phyloP scores from a whole-genome alignment of 257 asterid genomes.

The Penstemon davidsonii region DNA sequence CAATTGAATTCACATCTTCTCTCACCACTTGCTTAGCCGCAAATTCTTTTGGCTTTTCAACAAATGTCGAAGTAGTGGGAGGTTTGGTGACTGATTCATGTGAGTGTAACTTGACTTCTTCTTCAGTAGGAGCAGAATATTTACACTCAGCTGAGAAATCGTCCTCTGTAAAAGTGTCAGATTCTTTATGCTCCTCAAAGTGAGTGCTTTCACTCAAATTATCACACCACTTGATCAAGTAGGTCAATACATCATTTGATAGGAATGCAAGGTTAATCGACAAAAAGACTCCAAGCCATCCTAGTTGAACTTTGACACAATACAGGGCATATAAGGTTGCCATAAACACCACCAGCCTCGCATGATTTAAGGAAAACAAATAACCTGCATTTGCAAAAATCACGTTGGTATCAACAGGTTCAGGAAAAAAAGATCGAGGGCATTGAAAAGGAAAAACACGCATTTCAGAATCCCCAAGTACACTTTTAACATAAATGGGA shows the following conservation, averaged over 20 bases:
- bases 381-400: constrained; percentile 63
- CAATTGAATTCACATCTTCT: constrained; percentile 62
- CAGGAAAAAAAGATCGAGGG: constrained; percentile 24
- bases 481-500: neutral
- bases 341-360: constrained; percentile 86
- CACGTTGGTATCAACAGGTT: constrained; percentile 31
- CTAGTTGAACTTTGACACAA: constrained; percentile 77
- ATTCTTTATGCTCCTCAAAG: constrained; percentile 62
- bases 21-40: constrained; percentile 55
- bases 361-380: constrained; percentile 89
- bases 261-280: constrained; percentile 87
- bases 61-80: constrained; percentile 49
- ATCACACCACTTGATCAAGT: constrained; percentile 86
- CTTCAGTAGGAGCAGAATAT: constrained; percentile 59
- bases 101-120: constrained; percentile 59
- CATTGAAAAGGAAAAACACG: constrained; percentile 9
- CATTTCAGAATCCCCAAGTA: neutral
- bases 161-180: constrained; percentile 64
- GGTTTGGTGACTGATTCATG: constrained; percentile 62
- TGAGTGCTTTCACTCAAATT: constrained; percentile 71
- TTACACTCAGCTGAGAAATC: constrained; percentile 62
- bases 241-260: constrained; percentile 73
- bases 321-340: constrained; percentile 82
- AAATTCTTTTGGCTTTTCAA: constrained; percentile 59
- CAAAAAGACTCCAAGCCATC: constrained; percentile 87